These are phyloP conservation scores for Sphagnum magellanicum DNA, from an alignment of 228 moss, liverwort and hornwort species.

Conservation along the genomic window DNA sequence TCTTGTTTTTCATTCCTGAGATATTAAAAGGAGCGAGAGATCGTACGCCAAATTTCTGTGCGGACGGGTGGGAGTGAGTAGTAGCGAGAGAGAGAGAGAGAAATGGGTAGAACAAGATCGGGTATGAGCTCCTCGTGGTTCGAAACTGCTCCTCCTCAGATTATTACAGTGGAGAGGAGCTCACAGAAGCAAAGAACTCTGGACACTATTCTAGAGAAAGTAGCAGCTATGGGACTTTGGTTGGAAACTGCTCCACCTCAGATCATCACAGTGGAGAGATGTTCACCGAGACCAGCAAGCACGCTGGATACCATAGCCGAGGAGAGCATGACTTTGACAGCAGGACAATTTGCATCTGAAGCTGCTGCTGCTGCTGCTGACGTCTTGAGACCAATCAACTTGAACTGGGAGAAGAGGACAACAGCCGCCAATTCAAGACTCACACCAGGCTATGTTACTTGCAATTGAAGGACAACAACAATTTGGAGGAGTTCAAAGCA, in stretches of 20 bases:
- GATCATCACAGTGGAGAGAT: conserved; percentile 31
- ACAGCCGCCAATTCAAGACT: background rate
- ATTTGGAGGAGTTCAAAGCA: too few relatives aligned
- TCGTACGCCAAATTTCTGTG: too few relatives aligned
- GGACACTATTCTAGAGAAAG: conserved; percentile 9
- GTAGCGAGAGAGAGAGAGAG: too few relatives aligned
- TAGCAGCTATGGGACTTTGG: conserved; percentile 6
- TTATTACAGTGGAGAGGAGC: too few relatives aligned
- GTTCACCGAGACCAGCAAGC: conserved; percentile 21
- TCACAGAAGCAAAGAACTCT: conserved; percentile 6
- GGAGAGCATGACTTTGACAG: conserved; percentile 3
- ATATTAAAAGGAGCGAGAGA: too few relatives aligned
- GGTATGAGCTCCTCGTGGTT: too few relatives aligned
- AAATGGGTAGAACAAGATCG: too few relatives aligned
- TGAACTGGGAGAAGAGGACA: conserved; percentile 3
- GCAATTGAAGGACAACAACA: background rate
- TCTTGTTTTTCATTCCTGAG: too few relatives aligned
- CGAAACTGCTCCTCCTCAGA: too few relatives aligned
- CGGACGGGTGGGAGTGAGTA: too few relatives aligned
- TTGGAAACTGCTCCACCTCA: conserved; percentile 28
- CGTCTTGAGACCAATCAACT: conserved; percentile 4
- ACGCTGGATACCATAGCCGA: conserved; percentile 20
- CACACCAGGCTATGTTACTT: background rate
- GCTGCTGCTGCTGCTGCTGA: background rate
- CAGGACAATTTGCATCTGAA: background rate